Evolutionary conservation across 805 yeast species (phyloP), one percentile per base, ranked within the genome.

Genomic region (Yamadazyma olivae): DNA sequence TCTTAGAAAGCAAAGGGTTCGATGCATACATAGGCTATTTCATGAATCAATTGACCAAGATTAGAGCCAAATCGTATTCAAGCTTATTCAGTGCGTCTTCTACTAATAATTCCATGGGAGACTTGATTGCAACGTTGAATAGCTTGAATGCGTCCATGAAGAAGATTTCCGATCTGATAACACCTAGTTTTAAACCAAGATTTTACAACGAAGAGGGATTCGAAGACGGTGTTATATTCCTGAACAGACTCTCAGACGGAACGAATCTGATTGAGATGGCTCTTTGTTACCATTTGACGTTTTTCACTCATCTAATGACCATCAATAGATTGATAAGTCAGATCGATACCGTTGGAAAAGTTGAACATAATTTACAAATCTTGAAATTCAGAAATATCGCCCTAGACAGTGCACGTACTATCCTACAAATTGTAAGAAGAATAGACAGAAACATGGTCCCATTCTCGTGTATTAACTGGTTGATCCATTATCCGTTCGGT

Each of bases 361-460:
- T 38, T 4, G 51, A 51, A 13, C 46, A 41, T 3, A 56, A 50
- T 25, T 46, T 44, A 6, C 48, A 49, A 14, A 40, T 45, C 20
- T 26, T 41, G 1, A 46, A 44, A 23, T 63, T 59, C 43, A 43
- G 68, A 19, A 50, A 54, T 26, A 35, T 63, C 17, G 55, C 63
- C 3, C 40, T 61, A 23, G 56, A 62, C 29, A 53, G 68, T 19
- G 65, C 71, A 5, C 47, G 73, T 19, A 66, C 71, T 1, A 56
- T 67, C 8, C 36, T 67, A 17, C 46, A 48, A 32, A 43, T 62
- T 18, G 48, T 53, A 3, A 48, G 45, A 4, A 48, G 47, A 18
- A 22, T 62, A 12, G 52, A 49, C 21, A 44, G 46, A 10, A 39
- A 44, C 9, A 44, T 45, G 5, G 32, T 51, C 1, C 48, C 59